Evolutionary conservation across 805 yeast species (phyloP).

Genomic region (Metschnikowia gelsemii): DNA sequence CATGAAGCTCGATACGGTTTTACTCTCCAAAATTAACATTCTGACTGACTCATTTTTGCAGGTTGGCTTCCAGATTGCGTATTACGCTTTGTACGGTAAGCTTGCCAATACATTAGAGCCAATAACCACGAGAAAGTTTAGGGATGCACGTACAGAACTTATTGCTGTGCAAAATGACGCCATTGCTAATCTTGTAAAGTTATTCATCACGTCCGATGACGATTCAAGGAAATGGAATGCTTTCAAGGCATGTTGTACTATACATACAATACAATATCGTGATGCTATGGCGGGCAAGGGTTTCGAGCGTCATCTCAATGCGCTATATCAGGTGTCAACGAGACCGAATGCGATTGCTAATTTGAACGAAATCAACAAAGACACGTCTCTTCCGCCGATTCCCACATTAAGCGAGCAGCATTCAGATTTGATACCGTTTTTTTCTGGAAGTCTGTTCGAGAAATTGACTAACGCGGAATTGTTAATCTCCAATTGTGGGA

Average conservation of each 20-base stretch:
- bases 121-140: conserved; percentile 65
- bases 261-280: conserved; percentile 49
- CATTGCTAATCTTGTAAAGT: conserved; percentile 53
- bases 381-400: conserved; percentile 22
- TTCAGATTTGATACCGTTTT: conserved; percentile 27
- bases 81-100: conserved; percentile 56
- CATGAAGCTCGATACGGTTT: conserved; percentile 35
- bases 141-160: conserved; percentile 68
- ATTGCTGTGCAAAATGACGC: conserved; percentile 61
- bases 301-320: conserved; percentile 69
- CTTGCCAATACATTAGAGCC: conserved; percentile 52
- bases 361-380: conserved; percentile 42
- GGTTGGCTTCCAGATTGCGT: conserved; percentile 50
- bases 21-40: conserved; percentile 40
- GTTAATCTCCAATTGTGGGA: conserved; percentile 71
- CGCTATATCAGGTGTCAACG: conserved; percentile 56
- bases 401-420: conserved; percentile 12
- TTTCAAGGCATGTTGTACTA: conserved; percentile 51
- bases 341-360: conserved; percentile 36
- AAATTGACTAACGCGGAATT: conserved; percentile 37
- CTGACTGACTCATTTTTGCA: conserved; percentile 54
- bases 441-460: conserved; percentile 36
- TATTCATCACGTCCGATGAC: conserved; percentile 58
- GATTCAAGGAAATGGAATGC: conserved; percentile 47
- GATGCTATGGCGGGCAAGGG: conserved; percentile 62